Conservation (phyloP, 2,329 filamentous ascomycete genomes). For the Apiospora kogelbergensis region DNA sequence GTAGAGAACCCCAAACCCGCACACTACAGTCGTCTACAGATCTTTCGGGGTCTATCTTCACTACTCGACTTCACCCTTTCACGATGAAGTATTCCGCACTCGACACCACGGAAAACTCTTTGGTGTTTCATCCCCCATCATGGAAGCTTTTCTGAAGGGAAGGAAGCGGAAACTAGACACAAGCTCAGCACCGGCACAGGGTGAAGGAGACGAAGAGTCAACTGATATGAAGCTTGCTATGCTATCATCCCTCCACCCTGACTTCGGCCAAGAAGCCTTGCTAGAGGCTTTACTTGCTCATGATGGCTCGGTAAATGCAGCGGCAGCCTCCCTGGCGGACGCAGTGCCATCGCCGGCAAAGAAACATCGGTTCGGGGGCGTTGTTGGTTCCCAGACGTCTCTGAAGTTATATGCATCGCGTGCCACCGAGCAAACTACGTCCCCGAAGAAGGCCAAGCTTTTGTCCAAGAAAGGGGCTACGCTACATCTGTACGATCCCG, state of each 20-base stretch:
- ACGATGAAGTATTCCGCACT: background rate
- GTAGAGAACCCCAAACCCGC: background rate
- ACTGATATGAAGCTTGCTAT: constrained; percentile 90
- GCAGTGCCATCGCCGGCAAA: constrained; percentile 28
- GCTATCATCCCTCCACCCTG: constrained; percentile 73
- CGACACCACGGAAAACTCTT: background rate
- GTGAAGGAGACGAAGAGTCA: constrained; percentile 62
- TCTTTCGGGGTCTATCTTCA: background rate
- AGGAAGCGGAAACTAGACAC: constrained; percentile 49
- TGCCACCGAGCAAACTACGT: constrained; percentile 14
- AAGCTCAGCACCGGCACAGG: constrained; percentile 14
- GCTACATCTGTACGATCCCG: constrained; percentile 77
- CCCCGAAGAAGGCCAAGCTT: constrained; percentile 45
- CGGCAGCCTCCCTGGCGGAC: constrained; percentile 55
- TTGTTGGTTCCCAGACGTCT: constrained; percentile 62
- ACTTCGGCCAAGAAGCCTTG: constrained; percentile 62
- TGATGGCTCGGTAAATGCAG: constrained; percentile 71
- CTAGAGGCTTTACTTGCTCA: constrained; percentile 78
- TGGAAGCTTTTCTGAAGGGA: constrained; percentile 59
- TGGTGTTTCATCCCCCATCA: constrained; percentile 24
- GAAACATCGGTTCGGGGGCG: constrained; percentile 30
- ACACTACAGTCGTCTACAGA: background rate
- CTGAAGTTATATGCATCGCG: constrained; percentile 49
- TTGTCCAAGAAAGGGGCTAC: constrained; percentile 78
- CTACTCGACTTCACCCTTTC: background rate